phyloP scores from a whole-genome alignment of 2,329 filamentous ascomycete species.

The Aspergillus sp. region DNA sequence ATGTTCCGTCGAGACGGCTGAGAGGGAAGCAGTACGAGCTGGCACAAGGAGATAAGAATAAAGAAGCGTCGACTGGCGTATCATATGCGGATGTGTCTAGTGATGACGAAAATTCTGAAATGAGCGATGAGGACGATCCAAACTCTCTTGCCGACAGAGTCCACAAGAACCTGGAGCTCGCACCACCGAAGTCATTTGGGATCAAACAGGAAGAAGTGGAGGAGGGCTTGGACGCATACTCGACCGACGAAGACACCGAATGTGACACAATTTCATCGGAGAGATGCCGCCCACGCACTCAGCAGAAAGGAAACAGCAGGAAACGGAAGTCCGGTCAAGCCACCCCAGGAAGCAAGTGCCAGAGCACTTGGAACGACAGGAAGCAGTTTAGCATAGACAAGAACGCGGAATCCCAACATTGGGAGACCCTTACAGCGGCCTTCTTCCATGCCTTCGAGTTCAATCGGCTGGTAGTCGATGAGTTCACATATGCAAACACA shows the following conservation, averaged over 20 bases:
- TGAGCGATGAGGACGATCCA: slow-evolving; percentile 15
- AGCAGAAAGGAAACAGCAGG: slow-evolving; percentile 7
- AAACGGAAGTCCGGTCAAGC: slow-evolving; percentile 13
- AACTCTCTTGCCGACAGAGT: slow-evolving; percentile 24
- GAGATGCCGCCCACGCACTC: neutral
- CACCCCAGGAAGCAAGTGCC: slow-evolving; percentile 14
- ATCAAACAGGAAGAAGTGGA: neutral
- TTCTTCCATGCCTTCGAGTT: slow-evolving; percentile 65
- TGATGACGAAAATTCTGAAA: slow-evolving; percentile 21
- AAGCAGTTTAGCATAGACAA: slow-evolving; percentile 31
- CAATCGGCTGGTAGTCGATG: slow-evolving; percentile 66
- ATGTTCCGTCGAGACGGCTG: slow-evolving; percentile 40
- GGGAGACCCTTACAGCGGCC: slow-evolving; percentile 36
- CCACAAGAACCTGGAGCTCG: slow-evolving; percentile 18
- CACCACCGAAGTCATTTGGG: neutral
- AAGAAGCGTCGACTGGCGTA: neutral
- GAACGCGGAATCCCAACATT: slow-evolving; percentile 18
- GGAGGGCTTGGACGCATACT: neutral
- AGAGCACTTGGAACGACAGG: slow-evolving; percentile 23
- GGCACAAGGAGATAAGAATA: slow-evolving; percentile 17
- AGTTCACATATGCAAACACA: slow-evolving; percentile 62
- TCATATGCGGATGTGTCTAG: slow-evolving; percentile 25
- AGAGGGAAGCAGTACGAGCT: slow-evolving; percentile 34
- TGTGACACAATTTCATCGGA: slow-evolving; percentile 19
- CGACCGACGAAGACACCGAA: slow-evolving; percentile 14